Conservation (phyloP, 305 asterid genomes). For the Fraxinus baroniana region DNA sequence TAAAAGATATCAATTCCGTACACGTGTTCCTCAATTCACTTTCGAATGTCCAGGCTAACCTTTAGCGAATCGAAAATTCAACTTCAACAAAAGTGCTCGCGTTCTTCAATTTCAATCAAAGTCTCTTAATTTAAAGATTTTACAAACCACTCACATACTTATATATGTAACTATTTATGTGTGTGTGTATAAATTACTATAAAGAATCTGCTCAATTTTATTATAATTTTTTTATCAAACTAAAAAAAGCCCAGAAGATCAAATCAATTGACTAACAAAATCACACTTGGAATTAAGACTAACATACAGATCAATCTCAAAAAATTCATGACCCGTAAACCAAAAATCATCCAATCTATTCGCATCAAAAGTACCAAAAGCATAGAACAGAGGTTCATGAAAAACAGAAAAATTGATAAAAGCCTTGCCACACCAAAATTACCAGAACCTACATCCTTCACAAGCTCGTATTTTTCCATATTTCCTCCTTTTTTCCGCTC, state of each 20-base stretch:
- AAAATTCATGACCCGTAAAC: constrained; percentile 27
- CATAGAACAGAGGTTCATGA: constrained; percentile 7
- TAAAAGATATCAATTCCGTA: background rate
- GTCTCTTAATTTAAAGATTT: constrained; percentile 1
- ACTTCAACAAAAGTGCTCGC: constrained; percentile 23
- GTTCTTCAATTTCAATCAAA: constrained; percentile 19
- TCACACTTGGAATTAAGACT: constrained; percentile 27
- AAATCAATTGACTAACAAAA: constrained; percentile 8
- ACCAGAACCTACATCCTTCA: no score
- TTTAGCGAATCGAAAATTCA: background rate
- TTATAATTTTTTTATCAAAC: constrained; percentile 17
- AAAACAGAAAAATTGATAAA: background rate
- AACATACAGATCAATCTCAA: constrained; percentile 41
- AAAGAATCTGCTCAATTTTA: background rate
- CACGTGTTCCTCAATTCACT: constrained; percentile 24
- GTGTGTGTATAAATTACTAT: background rate
- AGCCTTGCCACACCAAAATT: no score
- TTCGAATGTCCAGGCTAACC: background rate
- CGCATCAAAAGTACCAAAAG: constrained; percentile 32
- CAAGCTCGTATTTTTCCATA: no score
- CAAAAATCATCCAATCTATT: constrained; percentile 9
- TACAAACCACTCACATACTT: background rate
- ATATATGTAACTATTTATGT: background rate
- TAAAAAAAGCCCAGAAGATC: background rate
- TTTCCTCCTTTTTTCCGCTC: no score